Percentiles rank a stretch among this genome's conserved stretches.
These are phyloP conservation scores for Hymenoscyphus albidus DNA, from an alignment of 2,329 filamentous ascomycete species.

Conservation along the genomic window DNA sequence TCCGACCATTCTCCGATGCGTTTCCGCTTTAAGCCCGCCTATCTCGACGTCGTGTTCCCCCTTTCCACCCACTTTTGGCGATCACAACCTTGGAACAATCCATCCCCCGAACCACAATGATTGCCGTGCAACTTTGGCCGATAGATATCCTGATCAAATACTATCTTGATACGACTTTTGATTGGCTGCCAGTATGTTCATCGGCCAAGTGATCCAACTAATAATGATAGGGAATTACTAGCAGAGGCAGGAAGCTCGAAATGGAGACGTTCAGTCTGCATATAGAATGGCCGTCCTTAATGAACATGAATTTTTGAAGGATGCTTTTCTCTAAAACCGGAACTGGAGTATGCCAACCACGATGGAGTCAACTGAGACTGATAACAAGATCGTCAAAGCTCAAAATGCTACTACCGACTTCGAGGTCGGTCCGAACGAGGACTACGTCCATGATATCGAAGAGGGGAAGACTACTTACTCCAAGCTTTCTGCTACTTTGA, in stretches of 20 bases:
- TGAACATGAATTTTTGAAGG: neutral
- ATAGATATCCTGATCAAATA: neutral
- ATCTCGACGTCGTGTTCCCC: neutral
- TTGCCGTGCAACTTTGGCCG: neutral
- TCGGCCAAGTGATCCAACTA: neutral
- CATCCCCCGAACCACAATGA: neutral
- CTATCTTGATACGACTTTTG: neutral
- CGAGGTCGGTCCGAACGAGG: slow-evolving; percentile 4
- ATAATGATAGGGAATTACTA: neutral
- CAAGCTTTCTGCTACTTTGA: slow-evolving; percentile 41
- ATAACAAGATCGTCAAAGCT: neutral
- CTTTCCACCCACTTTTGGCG: neutral
- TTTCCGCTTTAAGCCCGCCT: too few relatives aligned
- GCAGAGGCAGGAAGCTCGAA: neutral
- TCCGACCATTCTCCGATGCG: neutral
- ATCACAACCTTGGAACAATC: neutral
- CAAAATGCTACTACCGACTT: slow-evolving; percentile 10
- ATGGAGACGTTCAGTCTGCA: neutral
- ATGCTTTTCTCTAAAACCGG: neutral
- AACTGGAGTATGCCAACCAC: neutral
- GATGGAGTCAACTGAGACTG: neutral
- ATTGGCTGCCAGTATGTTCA: neutral
- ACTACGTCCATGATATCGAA: neutral
- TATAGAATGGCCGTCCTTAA: neutral
- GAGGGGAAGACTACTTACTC: slow-evolving; percentile 33